These are phyloP conservation scores for Sisymbrium altissimum DNA, from an alignment of 345 rosid genomes.

Conservation along the genomic window DNA sequence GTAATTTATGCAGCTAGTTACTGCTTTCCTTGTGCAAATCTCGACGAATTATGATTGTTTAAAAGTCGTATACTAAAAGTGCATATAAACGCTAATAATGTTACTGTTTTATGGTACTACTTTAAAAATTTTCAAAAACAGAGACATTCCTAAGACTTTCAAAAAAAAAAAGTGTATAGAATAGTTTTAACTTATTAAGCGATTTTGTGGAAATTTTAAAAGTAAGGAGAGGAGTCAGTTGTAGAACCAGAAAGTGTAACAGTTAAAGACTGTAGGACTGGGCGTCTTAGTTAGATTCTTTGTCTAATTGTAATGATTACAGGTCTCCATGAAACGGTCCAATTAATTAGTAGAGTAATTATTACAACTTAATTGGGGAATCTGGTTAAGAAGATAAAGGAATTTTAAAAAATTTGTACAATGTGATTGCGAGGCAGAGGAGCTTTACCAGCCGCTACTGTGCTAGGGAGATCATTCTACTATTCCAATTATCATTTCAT, in stretches of 20 bases:
- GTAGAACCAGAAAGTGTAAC: conserved; percentile 20
- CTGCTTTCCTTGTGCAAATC: conserved; percentile 30
- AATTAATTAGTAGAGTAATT: not conserved
- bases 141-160: not conserved
- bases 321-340: conserved; percentile 11
- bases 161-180: not conserved
- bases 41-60: not conserved
- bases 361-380: not conserved
- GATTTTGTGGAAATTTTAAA: not conserved
- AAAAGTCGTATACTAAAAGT: not conserved
- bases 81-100: not conserved
- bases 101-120: not conserved
- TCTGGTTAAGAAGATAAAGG: not conserved
- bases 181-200: conserved; percentile 4
- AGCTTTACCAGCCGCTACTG: not conserved
- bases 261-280: not conserved
- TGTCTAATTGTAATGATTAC: not conserved
- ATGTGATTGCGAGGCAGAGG: not conserved
- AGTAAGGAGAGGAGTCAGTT: conserved; percentile 7
- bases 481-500: not conserved
- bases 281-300: conserved; percentile 4
- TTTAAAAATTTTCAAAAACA: not conserved
- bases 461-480: not conserved
- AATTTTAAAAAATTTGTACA: not conserved
- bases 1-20: conserved; percentile 39